Conservation (phyloP, 345 rosid species). For the Citropsis articulata region DNA sequence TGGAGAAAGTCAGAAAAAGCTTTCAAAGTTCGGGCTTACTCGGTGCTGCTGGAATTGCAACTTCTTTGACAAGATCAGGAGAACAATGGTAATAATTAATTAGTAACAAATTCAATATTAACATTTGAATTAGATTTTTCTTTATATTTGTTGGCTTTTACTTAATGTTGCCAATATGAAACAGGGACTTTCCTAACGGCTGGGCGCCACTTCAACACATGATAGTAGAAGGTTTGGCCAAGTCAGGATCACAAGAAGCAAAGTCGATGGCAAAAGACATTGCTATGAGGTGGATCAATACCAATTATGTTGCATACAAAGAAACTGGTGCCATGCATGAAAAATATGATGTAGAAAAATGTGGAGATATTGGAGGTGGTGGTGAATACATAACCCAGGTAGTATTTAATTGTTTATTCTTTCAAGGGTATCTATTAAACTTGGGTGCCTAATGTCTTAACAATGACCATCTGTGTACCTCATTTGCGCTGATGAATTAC, state of each 20-base stretch:
- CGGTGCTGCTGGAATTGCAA: conserved; percentile 61
- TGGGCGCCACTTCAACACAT: conserved; percentile 92
- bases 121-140: background rate
- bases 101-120: conserved; percentile 1
- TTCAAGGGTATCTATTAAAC: background rate
- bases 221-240: conserved; percentile 69
- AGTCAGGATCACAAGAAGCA: conserved; percentile 52
- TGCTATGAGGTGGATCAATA: conserved; percentile 69
- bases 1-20: conserved; percentile 51
- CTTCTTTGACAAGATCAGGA: conserved; percentile 64
- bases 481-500: conserved; percentile 22
- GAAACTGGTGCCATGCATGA: conserved; percentile 57
- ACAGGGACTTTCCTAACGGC: conserved; percentile 94
- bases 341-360: conserved; percentile 41
- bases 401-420: background rate
- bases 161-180: background rate
- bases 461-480: background rate
- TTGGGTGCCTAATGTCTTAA: background rate
- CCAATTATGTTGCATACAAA: conserved; percentile 53
- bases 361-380: conserved; percentile 47
- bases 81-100: conserved; percentile 64
- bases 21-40: conserved; percentile 66
- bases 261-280: conserved; percentile 68
- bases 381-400: conserved; percentile 44
- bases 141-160: background rate